Conservation (phyloP, 73 alveolate species). For the Stentor coeruleus region DNA sequence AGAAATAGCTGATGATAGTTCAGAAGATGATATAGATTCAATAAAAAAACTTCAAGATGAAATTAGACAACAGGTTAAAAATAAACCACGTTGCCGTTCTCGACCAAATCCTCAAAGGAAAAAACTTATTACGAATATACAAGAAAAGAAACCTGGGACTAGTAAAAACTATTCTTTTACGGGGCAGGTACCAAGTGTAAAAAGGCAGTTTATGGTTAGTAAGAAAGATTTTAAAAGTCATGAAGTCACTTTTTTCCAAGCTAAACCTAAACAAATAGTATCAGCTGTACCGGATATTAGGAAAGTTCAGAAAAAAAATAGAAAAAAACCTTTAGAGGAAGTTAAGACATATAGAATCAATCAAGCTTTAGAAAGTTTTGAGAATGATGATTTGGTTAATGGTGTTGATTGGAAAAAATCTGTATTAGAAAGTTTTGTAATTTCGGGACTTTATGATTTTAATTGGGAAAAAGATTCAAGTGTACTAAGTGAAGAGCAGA, state of each 20-base stretch:
- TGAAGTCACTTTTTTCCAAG: background rate
- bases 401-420: background rate
- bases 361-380: background rate
- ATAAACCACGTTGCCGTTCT: background rate
- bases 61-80: background rate
- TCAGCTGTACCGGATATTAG: background rate
- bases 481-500: background rate
- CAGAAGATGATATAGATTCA: background rate
- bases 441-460: background rate
- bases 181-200: too few relatives aligned
- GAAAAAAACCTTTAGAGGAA: background rate
- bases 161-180: too few relatives aligned
- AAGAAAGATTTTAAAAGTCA: background rate
- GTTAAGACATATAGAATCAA: background rate
- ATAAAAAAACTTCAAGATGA: background rate
- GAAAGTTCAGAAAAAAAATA: background rate
- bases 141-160: too few relatives aligned
- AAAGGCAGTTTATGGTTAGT: background rate
- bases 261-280: background rate
- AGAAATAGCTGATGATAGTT: background rate
- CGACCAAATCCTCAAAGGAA: background rate
- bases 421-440: background rate
- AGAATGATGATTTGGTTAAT: background rate
- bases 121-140: background rate
- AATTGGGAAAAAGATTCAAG: background rate